Evolutionary conservation across 2,329 filamentous ascomycete species (phyloP).

Genomic region (Ophiocordyceps camponoti-saundersi): DNA sequence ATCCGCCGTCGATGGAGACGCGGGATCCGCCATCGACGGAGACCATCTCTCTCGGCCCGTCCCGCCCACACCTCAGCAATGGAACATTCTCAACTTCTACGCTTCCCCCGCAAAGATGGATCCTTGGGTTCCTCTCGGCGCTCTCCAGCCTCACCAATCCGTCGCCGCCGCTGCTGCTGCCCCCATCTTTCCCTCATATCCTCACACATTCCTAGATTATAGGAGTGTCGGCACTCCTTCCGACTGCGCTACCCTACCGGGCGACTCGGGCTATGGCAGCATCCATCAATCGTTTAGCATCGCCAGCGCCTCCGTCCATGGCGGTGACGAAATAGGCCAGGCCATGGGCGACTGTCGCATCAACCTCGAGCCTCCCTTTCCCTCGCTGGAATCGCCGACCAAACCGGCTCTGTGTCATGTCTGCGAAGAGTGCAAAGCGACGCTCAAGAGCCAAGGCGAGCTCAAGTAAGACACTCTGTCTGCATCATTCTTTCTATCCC

Average conservation of each 20-base stretch:
- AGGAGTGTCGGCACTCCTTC: conserved; percentile 15
- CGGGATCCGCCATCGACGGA: neutral
- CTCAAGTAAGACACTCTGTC: conserved; percentile 27
- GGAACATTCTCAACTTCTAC: conserved; percentile 17
- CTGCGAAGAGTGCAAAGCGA: conserved; percentile 22
- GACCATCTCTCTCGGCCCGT: neutral
- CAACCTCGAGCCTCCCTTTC: neutral
- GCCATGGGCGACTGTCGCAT: conserved; percentile 15
- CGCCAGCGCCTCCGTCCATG: conserved; percentile 24
- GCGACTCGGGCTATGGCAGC: conserved; percentile 31
- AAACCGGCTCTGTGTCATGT: conserved; percentile 4
- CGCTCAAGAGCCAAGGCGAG: conserved; percentile 35
- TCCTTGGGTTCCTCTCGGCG: conserved; percentile 24
- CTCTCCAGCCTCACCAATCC: conserved; percentile 4
- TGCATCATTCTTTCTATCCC: neutral
- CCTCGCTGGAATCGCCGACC: neutral
- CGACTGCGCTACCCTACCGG: conserved; percentile 20
- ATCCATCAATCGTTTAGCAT: conserved; percentile 22
- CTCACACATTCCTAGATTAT: conserved; percentile 7
- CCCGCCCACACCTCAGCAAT: conserved; percentile 4
- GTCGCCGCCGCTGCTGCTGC: conserved; percentile 8
- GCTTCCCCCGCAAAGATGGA: conserved; percentile 14
- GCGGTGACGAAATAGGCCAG: conserved; percentile 18
- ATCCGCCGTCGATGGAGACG: neutral
- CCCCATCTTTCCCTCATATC: conserved; percentile 10